These are phyloP conservation scores for Yamadazyma triangularis DNA, from an alignment of 1,139 yeast species.

Conservation along the genomic window DNA sequence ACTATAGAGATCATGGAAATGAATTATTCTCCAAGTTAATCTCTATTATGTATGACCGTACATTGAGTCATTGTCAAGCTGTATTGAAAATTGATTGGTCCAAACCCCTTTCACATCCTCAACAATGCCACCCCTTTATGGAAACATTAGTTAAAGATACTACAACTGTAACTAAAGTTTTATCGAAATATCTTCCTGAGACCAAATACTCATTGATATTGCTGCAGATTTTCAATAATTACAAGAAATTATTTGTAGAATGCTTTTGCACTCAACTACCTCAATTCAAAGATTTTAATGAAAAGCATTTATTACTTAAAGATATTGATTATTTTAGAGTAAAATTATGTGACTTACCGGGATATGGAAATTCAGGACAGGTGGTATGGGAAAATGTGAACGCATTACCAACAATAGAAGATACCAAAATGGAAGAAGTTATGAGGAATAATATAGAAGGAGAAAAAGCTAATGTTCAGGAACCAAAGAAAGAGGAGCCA, in stretches of 20 bases:
- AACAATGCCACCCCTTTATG: conserved; percentile 59
- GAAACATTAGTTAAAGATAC: conserved; percentile 65
- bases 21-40: conserved; percentile 66
- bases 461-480: conserved; percentile 6
- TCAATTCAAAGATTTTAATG: conserved; percentile 48
- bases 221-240: conserved; percentile 56
- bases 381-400: conserved; percentile 64
- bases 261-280: conserved; percentile 51
- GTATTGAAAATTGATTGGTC: conserved; percentile 50
- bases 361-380: conserved; percentile 65
- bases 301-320: conserved; percentile 48
- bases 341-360: conserved; percentile 54
- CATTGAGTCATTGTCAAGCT: conserved; percentile 43
- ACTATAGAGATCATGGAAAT: conserved; percentile 56
- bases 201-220: conserved; percentile 46
- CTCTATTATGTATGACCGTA: conserved; percentile 66
- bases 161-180: conserved; percentile 54
- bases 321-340: conserved; percentile 67
- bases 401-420: conserved; percentile 49
- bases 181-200: conserved; percentile 55
- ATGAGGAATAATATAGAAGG: conserved; percentile 39
- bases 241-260: conserved; percentile 52
- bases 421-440: conserved; percentile 41
- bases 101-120: conserved; percentile 33
- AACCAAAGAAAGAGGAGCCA: too few relatives aligned